phyloP scores from a whole-genome alignment of 345 rosid species.

The Clausena lansium region DNA sequence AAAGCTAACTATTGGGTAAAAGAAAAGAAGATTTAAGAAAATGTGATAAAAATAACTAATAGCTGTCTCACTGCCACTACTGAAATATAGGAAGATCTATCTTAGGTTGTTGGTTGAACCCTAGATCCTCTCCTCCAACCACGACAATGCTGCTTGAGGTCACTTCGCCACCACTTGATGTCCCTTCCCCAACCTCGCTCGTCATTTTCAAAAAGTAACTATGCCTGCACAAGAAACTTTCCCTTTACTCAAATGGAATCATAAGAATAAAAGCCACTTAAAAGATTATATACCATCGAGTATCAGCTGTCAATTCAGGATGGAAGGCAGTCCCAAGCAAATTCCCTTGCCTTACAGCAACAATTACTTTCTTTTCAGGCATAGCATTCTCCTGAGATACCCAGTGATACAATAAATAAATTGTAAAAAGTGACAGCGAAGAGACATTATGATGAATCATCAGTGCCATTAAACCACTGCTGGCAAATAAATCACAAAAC shows the following conservation, averaged over 20 bases:
- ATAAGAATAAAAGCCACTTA: constrained; percentile 1
- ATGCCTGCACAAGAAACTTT: constrained; percentile 55
- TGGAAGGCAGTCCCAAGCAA: constrained; percentile 92
- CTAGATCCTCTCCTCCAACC: constrained; percentile 39
- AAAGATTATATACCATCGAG: constrained; percentile 63
- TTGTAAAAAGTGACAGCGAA: not conserved
- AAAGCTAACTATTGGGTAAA: not conserved
- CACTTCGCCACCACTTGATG: constrained; percentile 36
- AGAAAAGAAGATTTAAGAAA: not conserved
- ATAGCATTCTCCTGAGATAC: constrained; percentile 56
- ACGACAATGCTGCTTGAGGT: constrained; percentile 16
- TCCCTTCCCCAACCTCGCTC: constrained; percentile 44
- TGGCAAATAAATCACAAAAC: not conserved
- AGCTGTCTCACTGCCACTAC: constrained; percentile 15
- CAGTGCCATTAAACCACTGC: not conserved
- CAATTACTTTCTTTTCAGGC: constrained; percentile 70
- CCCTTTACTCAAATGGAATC: constrained; percentile 6
- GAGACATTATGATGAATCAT: not conserved
- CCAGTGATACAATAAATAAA: not conserved
- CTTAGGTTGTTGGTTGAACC: constrained; percentile 37
- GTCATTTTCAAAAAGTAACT: constrained; percentile 85
- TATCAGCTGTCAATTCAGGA: constrained; percentile 91
- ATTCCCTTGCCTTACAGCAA: constrained; percentile 83
- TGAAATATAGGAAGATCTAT: constrained; percentile 77
- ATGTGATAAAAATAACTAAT: not conserved